Conservation (phyloP, 176 grass and related monocot genomes). For the barley (Hordeum vulgare) region DNA sequence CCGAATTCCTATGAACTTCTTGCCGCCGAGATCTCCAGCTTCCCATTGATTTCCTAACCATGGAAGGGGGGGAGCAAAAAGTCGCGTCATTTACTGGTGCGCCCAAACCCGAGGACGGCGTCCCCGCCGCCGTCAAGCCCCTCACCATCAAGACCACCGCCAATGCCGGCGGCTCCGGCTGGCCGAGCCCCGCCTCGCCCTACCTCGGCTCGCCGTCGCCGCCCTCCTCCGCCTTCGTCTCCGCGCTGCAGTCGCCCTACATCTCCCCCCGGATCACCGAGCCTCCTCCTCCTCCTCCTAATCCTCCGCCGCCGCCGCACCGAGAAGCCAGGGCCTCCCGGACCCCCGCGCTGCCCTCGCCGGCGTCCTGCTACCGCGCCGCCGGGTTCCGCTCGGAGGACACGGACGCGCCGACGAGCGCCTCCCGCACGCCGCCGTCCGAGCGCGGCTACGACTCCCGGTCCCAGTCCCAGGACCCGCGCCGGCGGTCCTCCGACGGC, state of each 20-base stretch:
- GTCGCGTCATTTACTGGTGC: slow-evolving; percentile 21
- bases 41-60: slow-evolving; percentile 28
- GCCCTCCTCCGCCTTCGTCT: slow-evolving; percentile 87
- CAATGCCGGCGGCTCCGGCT: slow-evolving; percentile 31
- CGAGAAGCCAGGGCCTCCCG: background rate
- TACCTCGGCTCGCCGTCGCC: slow-evolving; percentile 88
- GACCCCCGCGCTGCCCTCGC: slow-evolving; percentile 29
- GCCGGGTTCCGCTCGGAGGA: slow-evolving; percentile 48
- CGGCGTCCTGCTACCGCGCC: slow-evolving; percentile 31
- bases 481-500: background rate
- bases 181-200: slow-evolving; percentile 59
- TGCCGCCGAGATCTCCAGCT: background rate
- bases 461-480: slow-evolving; percentile 18
- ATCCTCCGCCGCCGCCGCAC: background rate
- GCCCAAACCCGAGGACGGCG: slow-evolving; percentile 21
- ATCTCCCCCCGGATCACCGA: slow-evolving; percentile 70
- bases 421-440: slow-evolving; percentile 67
- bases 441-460: slow-evolving; percentile 50
- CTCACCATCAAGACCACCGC: slow-evolving; percentile 57
- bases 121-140: slow-evolving; percentile 42
- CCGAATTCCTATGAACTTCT: background rate
- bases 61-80: slow-evolving; percentile 52
- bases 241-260: slow-evolving; percentile 93
- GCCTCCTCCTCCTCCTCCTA: background rate
- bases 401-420: slow-evolving; percentile 59